Evolutionary conservation across 2,329 filamentous ascomycete species (phyloP).

Genomic region (Chalara sp.): DNA sequence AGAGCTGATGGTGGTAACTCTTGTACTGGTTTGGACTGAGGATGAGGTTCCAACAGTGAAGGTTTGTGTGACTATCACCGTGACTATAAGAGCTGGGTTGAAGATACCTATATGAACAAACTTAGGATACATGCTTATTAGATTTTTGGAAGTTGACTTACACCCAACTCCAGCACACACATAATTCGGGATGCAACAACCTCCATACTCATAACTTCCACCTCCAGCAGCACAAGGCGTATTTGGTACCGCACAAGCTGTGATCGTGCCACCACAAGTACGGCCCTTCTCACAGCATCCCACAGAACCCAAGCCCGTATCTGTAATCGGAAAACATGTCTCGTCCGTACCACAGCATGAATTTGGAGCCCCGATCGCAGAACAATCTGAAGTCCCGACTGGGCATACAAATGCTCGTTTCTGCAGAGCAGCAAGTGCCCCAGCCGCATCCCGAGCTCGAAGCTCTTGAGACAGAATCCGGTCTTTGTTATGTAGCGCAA

Average conservation of each 20-base stretch:
- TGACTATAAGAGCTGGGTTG: constrained; percentile 14
- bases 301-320: constrained; percentile 58
- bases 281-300: constrained; percentile 67
- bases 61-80: constrained; percentile 12
- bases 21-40: not conserved
- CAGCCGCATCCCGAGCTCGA: constrained; percentile 17
- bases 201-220: constrained; percentile 51
- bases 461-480: constrained; percentile 8
- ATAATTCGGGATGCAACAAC: constrained; percentile 40
- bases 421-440: constrained; percentile 41
- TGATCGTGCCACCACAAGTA: constrained; percentile 57
- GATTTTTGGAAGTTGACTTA: constrained; percentile 27
- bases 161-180: constrained; percentile 65
- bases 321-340: constrained; percentile 57
- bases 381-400: constrained; percentile 56
- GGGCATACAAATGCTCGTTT: constrained; percentile 62
- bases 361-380: constrained; percentile 56
- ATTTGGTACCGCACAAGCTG: constrained; percentile 53
- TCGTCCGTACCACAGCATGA: constrained; percentile 66
- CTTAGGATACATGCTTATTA: constrained; percentile 1
- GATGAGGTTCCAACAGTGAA: constrained; percentile 26
- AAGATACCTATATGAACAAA: constrained; percentile 11
- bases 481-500: constrained; percentile 39
- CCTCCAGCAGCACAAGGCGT: constrained; percentile 53
- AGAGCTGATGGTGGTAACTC: constrained; percentile 2